Conservation (phyloP, 768 basidiomycete species). For the Lactifluus hygrophoroides region DNA sequence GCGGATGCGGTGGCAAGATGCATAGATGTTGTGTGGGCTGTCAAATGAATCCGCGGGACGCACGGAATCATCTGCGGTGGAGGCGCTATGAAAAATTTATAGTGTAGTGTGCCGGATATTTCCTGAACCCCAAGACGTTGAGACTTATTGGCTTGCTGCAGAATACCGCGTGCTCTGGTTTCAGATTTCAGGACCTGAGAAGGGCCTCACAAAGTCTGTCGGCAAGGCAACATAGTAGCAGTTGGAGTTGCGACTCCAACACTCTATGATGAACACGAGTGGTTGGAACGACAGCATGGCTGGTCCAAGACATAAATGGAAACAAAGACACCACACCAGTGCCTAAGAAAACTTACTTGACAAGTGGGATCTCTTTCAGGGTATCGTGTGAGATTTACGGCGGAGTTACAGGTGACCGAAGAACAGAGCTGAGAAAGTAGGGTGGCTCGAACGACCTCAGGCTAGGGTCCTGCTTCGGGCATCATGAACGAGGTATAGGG, state of each 20-base stretch:
- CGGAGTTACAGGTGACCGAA: slow-evolving; percentile 7
- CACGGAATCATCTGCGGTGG: slow-evolving; percentile 12
- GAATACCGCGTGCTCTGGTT: neutral
- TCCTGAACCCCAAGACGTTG: neutral
- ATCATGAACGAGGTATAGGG: neutral
- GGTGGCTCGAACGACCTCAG: neutral
- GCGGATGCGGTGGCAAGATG: neutral
- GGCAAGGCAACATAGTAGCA: slow-evolving; percentile 12
- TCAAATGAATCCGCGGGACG: slow-evolving; percentile 10
- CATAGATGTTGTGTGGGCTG: neutral
- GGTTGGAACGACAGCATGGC: neutral
- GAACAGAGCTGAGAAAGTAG: neutral
- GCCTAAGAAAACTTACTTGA: neutral
- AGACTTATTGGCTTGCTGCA: neutral
- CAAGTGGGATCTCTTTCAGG: neutral
- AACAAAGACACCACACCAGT: neutral
- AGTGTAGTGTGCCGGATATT: neutral
- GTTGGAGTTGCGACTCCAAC: too few relatives aligned
- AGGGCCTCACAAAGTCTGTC: neutral
- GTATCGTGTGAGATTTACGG: slow-evolving; percentile 2
- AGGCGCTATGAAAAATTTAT: slow-evolving; percentile 14
- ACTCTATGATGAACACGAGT: neutral
- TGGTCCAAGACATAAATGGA: slow-evolving; percentile 4
- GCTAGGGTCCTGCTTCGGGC: neutral
- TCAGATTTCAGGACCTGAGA: neutral